Base-by-base conservation (phyloP, 352 stramenopile species). In the Saprolegnia diclina region DNA sequence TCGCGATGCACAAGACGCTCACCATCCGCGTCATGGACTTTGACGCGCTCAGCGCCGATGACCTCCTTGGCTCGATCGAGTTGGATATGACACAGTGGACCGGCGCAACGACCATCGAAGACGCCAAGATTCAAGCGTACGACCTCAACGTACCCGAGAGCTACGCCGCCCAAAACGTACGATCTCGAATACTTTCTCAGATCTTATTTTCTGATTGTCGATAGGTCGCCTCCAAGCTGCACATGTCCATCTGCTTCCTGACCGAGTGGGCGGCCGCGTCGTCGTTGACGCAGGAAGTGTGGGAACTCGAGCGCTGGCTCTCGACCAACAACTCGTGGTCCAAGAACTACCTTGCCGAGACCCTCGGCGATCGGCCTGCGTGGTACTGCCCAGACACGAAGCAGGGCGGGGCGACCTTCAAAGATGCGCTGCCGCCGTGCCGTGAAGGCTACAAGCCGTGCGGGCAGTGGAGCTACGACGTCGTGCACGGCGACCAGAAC, bases 381-480 rank as follows among this genome's bases (percentile, higher is more conserved):
- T 69, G 63, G 63, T 61, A 52, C 6, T 69, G 42, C 14, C 53
- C 42, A 37, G 37, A 62, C 53, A 40, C 22, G n/a, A 59, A 69
- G 38, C 45, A 57, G 26, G 63, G 10, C 53, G 63, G 63, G 6
- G 4, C 48, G 18, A 35, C 19, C 21, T 69, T 69, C 53, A 61
- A 61, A n/a, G 45, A 61, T 19, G 63, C 63, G 19, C 14, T 69
- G 11, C 63, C 63, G 16, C 42, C 24, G 29, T 61, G 53, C 24
- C 63, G 45, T 19, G 63, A 61, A 4, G 63, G 63, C 13, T 69
- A 61, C 32, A 48, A 21, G 18, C 50, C 53, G 22, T 44, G 11
- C 21, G 63, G 63, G 0, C 42, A 61, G 53, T 92, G 83, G 84
- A 72, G 76, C 45, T 90, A 78, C 64, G 78, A 76, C 67, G 72